phyloP scores from a whole-genome alignment of 345 rosid species.

The Corchorus capsularis region DNA sequence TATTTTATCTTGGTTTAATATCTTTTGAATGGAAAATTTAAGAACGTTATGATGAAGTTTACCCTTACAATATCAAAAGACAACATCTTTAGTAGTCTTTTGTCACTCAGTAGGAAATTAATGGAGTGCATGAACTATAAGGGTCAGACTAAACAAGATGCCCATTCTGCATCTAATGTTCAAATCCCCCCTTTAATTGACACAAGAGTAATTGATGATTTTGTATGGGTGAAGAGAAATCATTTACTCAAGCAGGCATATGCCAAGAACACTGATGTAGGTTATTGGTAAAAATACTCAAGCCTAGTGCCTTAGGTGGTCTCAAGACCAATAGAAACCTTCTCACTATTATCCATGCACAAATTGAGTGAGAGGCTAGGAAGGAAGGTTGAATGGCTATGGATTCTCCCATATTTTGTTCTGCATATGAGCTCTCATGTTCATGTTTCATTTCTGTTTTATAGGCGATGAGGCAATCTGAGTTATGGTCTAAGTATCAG shows the following conservation, averaged over 20 bases:
- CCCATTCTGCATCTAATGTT: not conserved
- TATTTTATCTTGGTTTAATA: not conserved
- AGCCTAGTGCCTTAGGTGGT: not conserved
- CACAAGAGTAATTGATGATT: not conserved
- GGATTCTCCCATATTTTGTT: not conserved
- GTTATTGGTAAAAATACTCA: not conserved
- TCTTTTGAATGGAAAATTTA: not conserved
- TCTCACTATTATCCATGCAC: not conserved
- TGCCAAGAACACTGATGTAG: not conserved
- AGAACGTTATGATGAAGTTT: not conserved
- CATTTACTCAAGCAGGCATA: not conserved
- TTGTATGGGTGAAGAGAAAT: not conserved
- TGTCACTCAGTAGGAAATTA: not conserved
- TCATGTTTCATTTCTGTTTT: not conserved
- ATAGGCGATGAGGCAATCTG: constrained; percentile 65
- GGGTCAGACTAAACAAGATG: not conserved
- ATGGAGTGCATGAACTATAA: not conserved
- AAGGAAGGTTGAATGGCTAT: not conserved
- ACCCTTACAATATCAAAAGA: not conserved
- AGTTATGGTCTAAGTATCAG: constrained; percentile 66
- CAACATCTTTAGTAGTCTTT: not conserved
- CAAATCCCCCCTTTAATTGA: not conserved
- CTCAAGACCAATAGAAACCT: not conserved
- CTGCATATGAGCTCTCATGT: not conserved
- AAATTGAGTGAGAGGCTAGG: not conserved